Evolutionary conservation across 129 eudicot species (phyloP), one percentile per base, ranked within the genome.

Genomic region (Rutidosis leptorrhynchoides): DNA sequence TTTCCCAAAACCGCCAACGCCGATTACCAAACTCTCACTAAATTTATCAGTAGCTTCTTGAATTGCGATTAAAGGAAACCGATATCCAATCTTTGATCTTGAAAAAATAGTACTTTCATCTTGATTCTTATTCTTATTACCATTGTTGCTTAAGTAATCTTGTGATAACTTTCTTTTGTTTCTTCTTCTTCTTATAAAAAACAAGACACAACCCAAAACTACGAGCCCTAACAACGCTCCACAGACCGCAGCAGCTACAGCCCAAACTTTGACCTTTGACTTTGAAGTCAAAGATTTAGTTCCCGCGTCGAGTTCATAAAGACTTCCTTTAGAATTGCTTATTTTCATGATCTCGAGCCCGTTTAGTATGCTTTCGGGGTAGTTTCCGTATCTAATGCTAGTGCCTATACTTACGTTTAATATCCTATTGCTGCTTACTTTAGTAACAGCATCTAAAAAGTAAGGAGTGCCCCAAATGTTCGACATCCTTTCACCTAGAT

Each of bases 271-370:
- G 23, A 25, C 29, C 73, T 74, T 81, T 25, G 83, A 79, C 32
- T 32, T 29, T 5, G 82, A 64, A 9, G 10, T 62, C 49, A 40
- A 70, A 33, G 81, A 32, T 51, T 72, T 53, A 7, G 35, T 65
- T 43, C 61, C 62, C 21, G 74, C 11, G 25, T 79, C 83, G 5
- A 16, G 22, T 35, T 75, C 70, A 74, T 67, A 73, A 48, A 82
- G 83, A 75, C 68, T 72, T 28, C 81, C 80, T 25, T 16, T 60
- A 14, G 84, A 78, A 60, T 82, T 77, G 73, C 82, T 88, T n/a
- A 88, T 63, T 58, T 88, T 88, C 89, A 88, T 72, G 66, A 88
- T 84, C 78, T 88, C 96, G 14, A 88, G 74, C 65, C 96, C 96
- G 58, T 84, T 88, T 3, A 88, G 82, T 45, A 84, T 75, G 58